These are phyloP conservation scores for Nasturtium officinale DNA, from an alignment of 345 rosid genomes.

Conservation along the genomic window DNA sequence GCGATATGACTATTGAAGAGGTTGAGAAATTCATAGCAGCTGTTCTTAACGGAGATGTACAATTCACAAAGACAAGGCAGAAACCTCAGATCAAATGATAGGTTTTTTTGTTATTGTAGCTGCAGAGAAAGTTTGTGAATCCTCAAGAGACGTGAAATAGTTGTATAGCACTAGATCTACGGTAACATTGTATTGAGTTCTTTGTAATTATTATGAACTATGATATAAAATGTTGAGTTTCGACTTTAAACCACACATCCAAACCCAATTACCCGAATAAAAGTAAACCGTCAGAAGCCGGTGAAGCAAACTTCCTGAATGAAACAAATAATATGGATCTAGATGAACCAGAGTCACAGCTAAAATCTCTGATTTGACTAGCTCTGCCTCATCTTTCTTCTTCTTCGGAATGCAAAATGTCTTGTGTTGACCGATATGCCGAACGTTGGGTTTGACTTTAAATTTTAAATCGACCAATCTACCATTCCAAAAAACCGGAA, in stretches of 20 bases:
- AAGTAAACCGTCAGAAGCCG: not conserved
- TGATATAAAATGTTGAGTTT: not conserved
- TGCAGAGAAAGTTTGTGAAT: not conserved
- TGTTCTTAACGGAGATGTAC: constrained; percentile 75
- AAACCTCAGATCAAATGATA: constrained; percentile 58
- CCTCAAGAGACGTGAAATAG: constrained; percentile 18
- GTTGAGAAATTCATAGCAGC: constrained; percentile 71
- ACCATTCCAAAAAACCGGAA: not conserved
- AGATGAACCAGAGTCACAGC: not conserved
- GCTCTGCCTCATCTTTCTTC: no score
- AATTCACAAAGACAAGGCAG: constrained; percentile 57
- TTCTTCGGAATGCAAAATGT: not conserved
- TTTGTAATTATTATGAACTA: constrained; percentile 25
- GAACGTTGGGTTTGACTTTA: not conserved
- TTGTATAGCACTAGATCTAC: constrained; percentile 5
- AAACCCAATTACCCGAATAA: not conserved
- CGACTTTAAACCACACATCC: not conserved
- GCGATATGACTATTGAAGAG: constrained; percentile 56
- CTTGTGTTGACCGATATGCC: not conserved
- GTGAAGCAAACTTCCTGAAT: not conserved
- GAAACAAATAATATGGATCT: not conserved
- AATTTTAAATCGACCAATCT: not conserved
- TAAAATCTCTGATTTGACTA: not conserved
- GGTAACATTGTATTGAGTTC: not conserved
- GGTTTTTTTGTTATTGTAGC: not conserved